Base-by-base conservation (phyloP, 2,329 filamentous ascomycete species). In the Fusarium musae region DNA sequence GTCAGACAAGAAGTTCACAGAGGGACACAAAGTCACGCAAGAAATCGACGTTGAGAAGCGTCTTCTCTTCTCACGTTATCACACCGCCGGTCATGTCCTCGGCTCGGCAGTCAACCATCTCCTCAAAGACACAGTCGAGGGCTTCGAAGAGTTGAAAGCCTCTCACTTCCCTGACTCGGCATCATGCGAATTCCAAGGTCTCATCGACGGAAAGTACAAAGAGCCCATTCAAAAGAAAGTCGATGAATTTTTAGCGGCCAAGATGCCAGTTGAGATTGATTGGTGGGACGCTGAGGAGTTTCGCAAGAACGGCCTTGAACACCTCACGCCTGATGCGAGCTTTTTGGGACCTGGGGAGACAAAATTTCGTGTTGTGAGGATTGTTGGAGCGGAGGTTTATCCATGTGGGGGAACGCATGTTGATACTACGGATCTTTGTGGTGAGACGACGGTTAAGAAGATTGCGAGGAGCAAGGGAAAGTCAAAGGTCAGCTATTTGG, bases 361-460 rank as follows among this genome's bases (percentile, higher is more conserved):
- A 4, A 90, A 88, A 78, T 89, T 91, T 37, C 84, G 92, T 13
- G 90, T 93, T 0, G 92, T 94, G 30, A 87, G 89, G 66, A 93
- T 94, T 67, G 87, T 89, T 1, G 92, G 91, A 0, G 87, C 88
- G 1, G 93, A 92, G 74, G 87, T 87, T 32, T 94, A 94, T 83
- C 92, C 92, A 2, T 94, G 93, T 79, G 93, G 92, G 12, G 92
- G 92, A 0, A 94, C 92, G 32, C 93, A 94, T 83, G 92, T 94
- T 7, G 83, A 87, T 36, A 86, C 82, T 23, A 92, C 90, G 26
- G 84, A 87, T 64, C 74, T 86, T 67, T 90, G 88, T 75, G 90
- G 91, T 2, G 86, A 87, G 78, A 89, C 90, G 9, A 87, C 83
- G 6, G 90, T 94, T 8, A 91, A 86, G 83, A 93, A 92, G 83